Base-by-base conservation (phyloP, 805 yeast species). In the Saturnispora kantuleensis region DNA sequence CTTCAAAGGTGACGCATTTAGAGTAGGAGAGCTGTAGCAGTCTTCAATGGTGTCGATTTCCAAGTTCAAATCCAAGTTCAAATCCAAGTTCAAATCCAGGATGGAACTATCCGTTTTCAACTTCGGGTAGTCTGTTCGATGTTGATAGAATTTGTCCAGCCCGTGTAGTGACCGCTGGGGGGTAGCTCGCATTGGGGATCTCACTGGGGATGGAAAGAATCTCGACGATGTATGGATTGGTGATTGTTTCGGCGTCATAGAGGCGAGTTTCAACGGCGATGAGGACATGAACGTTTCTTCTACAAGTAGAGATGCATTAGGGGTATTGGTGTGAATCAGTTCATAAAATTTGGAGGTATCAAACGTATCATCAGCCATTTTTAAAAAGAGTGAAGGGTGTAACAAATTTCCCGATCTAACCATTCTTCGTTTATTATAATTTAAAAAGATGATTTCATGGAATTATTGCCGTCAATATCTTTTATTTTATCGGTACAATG, bases 181-280 rank as follows among this genome's bases (percentile, higher is more conserved):
- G 9, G 13, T 33, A 13, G 29, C 15, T 31, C 12, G 11, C 13
- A 18, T 35, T 13, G 37, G 11, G 26, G 30, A 31, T 39, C 28
- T 32, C 4, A 51, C 41, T 3, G 67, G 67, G 31, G 64, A 59
- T 3, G 68, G 68, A 42, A 64, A 64, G 41, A 64, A 63, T 21
- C 68, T 48, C 4, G 67, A 50, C 12, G 43, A 30, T 15, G 40
- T 13, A 11, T 31, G 36, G 11, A 18, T 13, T 39, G 31, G 36
- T 31, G 36, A n/a, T 38, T 38, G 40, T 28, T 30, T 38, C 12
- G 16, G 31, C 4, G 40, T 10, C 13, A 32, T 10, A 9, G 40
- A 37, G 10, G 13, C 6, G 34, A 26, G 31, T 16, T 30, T 38
- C 33, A 38, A 30, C 7, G 41, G 41, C 11, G 41, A 38, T 16